Base-by-base conservation (phyloP, 371 early-diverging fungal genomes). In the Rhizopus arrhizus region DNA sequence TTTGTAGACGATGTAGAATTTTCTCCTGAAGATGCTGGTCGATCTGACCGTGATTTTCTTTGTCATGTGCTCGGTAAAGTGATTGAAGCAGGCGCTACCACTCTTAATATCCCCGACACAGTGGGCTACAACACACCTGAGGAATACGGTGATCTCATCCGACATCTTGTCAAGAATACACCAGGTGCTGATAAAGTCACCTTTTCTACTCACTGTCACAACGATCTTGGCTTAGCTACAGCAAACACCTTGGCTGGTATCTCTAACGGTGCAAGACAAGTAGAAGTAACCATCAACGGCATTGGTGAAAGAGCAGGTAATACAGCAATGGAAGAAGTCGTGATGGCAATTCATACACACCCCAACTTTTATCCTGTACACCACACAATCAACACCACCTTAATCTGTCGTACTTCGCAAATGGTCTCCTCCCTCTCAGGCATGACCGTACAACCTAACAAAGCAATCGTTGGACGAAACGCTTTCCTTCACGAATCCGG, bases 301-400 rank as follows among this genome's bases (percentile, higher is more conserved):
- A 97, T 97, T 64, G 97, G 97, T 59, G 97, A 97, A 78, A 92
- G 97, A 61, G 97, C 96, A n/a, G 95, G 97, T 58, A 97, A 97
- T 78, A 96, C 98, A 3, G 83, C 96, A 11, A 80, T 96, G 74
- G 98, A 97, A 63, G 96, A 97, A 73, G 84, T 97, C 9, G 91
- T 94, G 40, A 96, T 97, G 96, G 89, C 94, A 41, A 80, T 96
- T 38, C 91, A 93, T 65, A 94, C 94, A 40, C 96, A 96, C 57
- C 93, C 95, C 31, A 66, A 63, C 36, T 70, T 69, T 51, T 95
- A 85, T 82, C 95, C 95, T 4, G 95, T 96, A 13, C 82, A 87
- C 63, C 89, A 92, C 77, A 86, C 88, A 7, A 88, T 96, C 78
- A 92, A 94, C 82, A 96, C 96, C 3, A 72, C 79, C n/a, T 82